Percentiles rank a stretch among this genome's conserved stretches.
Evolutionary conservation across 2,329 filamentous ascomycete species (phyloP).

Genomic region (Neonectria faginata): DNA sequence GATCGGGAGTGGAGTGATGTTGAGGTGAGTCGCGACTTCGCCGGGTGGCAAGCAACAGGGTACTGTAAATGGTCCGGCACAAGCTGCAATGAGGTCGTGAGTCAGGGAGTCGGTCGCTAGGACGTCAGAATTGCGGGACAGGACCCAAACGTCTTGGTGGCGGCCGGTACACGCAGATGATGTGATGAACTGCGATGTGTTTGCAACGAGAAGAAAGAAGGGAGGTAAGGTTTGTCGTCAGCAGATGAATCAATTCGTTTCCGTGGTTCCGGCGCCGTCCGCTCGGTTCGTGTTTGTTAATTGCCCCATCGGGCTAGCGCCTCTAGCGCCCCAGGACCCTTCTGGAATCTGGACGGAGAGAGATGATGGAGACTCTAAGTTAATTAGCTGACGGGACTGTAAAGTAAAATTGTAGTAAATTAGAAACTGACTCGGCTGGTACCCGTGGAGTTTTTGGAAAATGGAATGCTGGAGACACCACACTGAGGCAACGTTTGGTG

Average conservation of each 20-base stretch:
- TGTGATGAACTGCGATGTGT: not conserved
- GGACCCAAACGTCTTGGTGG: not conserved
- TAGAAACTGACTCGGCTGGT: not conserved
- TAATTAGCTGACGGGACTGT: too few species aligned
- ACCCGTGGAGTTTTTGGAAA: not conserved
- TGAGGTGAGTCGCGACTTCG: constrained; percentile 1
- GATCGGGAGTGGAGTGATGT: not conserved
- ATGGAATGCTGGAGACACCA: too few species aligned
- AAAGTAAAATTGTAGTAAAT: not conserved
- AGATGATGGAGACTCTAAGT: too few species aligned
- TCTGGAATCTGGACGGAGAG: too few species aligned
- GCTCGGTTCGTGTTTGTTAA: constrained; percentile 10
- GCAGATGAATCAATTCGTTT: not conserved
- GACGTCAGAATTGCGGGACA: not conserved
- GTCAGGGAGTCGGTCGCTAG: not conserved
- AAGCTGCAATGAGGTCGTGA: not conserved
- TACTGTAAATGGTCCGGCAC: not conserved
- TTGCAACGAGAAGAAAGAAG: constrained; percentile 7
- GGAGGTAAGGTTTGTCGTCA: not conserved
- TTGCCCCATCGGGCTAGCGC: constrained; percentile 16
- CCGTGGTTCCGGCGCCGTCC: constrained; percentile 5
- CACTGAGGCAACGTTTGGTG: too few species aligned
- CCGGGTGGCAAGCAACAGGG: constrained; percentile 7
- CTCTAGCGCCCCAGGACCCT: too few species aligned
- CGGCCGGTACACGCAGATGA: constrained; percentile 5